These are phyloP conservation scores for Venturia nashicola DNA, from an alignment of 2,329 filamentous ascomycete species.

Conservation along the genomic window DNA sequence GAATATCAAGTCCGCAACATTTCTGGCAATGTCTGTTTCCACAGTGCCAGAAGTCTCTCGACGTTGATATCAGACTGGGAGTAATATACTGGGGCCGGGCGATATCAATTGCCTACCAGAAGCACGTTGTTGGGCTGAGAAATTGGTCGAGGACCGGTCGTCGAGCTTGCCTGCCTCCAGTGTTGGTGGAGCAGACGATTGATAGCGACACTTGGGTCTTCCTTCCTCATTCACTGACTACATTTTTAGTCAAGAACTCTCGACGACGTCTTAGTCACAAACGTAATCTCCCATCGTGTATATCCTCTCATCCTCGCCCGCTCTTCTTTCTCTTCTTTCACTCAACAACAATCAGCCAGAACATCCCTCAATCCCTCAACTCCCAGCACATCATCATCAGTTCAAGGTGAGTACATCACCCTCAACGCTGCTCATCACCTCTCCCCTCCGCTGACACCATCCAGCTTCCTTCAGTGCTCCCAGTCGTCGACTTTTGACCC, in stretches of 20 bases:
- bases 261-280: neutral
- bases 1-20: neutral
- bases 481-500: conserved; percentile 7
- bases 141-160: neutral
- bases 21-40: neutral
- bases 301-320: neutral
- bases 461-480: conserved; percentile 7
- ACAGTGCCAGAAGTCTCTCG: neutral
- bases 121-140: neutral
- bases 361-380: conserved; percentile 8
- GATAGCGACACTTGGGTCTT: neutral
- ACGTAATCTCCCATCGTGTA: neutral
- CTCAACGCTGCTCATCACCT: neutral
- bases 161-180: neutral
- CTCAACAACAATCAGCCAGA: conserved; percentile 4
- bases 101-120: neutral
- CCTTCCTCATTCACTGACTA: conserved; percentile 6
- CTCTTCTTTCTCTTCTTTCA: conserved; percentile 3
- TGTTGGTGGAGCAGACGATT: neutral
- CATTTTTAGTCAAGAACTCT: neutral
- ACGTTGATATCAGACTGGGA: neutral
- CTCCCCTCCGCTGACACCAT: neutral
- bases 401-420: conserved; percentile 5
- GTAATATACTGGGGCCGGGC: neutral
- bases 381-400: conserved; percentile 10